Conservation (phyloP, 2,329 filamentous ascomycete species). For the Didymella keratinophila region DNA sequence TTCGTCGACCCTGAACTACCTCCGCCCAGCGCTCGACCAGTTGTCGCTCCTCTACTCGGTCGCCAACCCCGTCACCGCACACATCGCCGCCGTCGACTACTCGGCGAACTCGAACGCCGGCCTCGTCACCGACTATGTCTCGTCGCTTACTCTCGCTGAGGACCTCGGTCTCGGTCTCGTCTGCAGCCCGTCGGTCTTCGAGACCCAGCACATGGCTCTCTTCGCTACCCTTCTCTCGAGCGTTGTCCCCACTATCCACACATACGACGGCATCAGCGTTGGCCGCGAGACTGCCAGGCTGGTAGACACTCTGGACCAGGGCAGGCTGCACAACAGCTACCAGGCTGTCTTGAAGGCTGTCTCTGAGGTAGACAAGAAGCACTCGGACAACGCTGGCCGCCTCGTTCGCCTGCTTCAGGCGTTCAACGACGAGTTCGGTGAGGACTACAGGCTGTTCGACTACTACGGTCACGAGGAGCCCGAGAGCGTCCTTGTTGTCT, state of each 20-base stretch:
- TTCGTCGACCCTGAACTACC: constrained; percentile 78
- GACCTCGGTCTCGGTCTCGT: constrained; percentile 89
- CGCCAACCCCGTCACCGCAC: constrained; percentile 90
- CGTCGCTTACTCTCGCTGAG: constrained; percentile 80
- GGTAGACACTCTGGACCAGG: constrained; percentile 79
- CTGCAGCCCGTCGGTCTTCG: constrained; percentile 83
- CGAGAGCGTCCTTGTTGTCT: constrained; percentile 86
- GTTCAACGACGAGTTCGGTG: constrained; percentile 91
- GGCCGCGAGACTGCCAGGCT: constrained; percentile 83
- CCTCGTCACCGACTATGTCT: constrained; percentile 86
- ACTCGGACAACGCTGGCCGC: constrained; percentile 74
- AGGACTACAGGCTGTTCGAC: constrained; percentile 91
- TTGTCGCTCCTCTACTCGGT: constrained; percentile 89
- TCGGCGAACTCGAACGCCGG: constrained; percentile 68
- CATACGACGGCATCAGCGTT: constrained; percentile 86
- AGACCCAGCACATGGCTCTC: constrained; percentile 95
- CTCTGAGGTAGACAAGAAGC: constrained; percentile 71
- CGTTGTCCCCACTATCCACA: constrained; percentile 82
- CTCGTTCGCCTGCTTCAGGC: constrained; percentile 73
- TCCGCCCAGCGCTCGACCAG: constrained; percentile 88
- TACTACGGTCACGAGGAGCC: constrained; percentile 85
- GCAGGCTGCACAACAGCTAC: constrained; percentile 73
- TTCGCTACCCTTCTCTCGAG: constrained; percentile 82
- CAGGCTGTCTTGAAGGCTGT: constrained; percentile 69
- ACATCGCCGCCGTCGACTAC: constrained; percentile 92